phyloP scores from a whole-genome alignment of 1,139 yeast species.

The Saccharomyces hybrid region DNA sequence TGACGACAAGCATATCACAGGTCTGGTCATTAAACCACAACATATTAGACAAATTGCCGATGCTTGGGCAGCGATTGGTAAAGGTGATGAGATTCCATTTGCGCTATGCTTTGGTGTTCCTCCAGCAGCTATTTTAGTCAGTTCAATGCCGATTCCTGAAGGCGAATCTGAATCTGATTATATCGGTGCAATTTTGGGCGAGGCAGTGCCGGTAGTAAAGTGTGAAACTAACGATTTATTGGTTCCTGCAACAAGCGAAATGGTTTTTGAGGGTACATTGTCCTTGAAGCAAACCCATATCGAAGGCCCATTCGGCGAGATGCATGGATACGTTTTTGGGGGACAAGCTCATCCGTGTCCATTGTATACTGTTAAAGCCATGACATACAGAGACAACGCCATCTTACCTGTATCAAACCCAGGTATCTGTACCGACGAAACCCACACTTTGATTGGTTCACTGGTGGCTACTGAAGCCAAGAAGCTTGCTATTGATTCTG shows the following conservation, averaged over 20 bases:
- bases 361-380: conserved; percentile 16
- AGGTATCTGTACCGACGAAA: conserved; percentile 21
- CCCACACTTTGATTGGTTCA: conserved; percentile 24
- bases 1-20: conserved; percentile 18
- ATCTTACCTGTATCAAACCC: conserved; percentile 24
- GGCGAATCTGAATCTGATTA: conserved; percentile 20
- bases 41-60: conserved; percentile 22
- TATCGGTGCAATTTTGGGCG: conserved; percentile 21
- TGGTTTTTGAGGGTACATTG: conserved; percentile 23
- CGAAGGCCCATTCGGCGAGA: conserved; percentile 26
- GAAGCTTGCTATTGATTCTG: conserved; percentile 4
- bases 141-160: conserved; percentile 25
- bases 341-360: conserved; percentile 20
- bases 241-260: conserved; percentile 23
- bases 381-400: conserved; percentile 19
- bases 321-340: conserved; percentile 24
- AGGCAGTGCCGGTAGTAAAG: conserved; percentile 18
- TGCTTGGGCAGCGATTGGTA: conserved; percentile 19
- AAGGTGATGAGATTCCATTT: conserved; percentile 15
- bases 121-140: conserved; percentile 23
- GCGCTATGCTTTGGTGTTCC: conserved; percentile 25
- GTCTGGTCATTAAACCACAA: conserved; percentile 21
- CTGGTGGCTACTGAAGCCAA: conserved; percentile 16
- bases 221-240: conserved; percentile 16
- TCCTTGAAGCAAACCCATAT: conserved; percentile 9